Evolutionary conservation across 2,329 filamentous ascomycete species (phyloP).

Genomic region (Aspergillus terreus): DNA sequence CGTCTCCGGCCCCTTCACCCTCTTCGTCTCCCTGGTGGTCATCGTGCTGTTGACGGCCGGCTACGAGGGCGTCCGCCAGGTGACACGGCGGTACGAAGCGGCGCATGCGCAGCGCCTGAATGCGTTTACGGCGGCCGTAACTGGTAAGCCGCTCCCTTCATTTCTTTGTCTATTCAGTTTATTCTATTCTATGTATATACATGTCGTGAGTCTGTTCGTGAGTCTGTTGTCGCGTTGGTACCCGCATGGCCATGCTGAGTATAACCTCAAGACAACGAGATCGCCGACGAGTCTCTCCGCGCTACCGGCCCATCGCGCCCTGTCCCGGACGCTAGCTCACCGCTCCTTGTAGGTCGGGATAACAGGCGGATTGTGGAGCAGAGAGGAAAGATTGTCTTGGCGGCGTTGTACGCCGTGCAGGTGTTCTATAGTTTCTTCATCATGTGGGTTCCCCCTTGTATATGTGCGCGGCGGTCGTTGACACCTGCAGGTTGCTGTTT

Average conservation of each 20-base stretch:
- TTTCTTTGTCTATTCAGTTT: constrained; percentile 2
- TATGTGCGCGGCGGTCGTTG: constrained; percentile 1
- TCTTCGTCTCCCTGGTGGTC: constrained; percentile 77
- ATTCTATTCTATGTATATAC: constrained; percentile 10
- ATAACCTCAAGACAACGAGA: constrained; percentile 33
- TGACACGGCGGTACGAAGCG: constrained; percentile 71
- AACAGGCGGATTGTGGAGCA: constrained; percentile 59
- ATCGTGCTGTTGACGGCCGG: constrained; percentile 82
- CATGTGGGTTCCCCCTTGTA: constrained; percentile 65
- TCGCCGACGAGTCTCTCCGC: constrained; percentile 26
- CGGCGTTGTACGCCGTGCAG: constrained; percentile 80
- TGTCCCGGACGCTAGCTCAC: constrained; percentile 59
- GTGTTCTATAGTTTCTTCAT: constrained; percentile 99
- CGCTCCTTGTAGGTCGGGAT: constrained; percentile 69
- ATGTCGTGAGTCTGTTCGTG: constrained; percentile 7
- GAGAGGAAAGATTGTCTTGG: constrained; percentile 74
- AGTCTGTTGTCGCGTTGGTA: constrained; percentile 7
- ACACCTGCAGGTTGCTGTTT: constrained; percentile 73
- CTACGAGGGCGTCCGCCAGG: constrained; percentile 82
- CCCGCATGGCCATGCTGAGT: constrained; percentile 1
- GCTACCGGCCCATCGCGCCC: constrained; percentile 19
- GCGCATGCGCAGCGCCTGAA: constrained; percentile 49
- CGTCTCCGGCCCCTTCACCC: constrained; percentile 67
- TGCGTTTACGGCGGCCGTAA: constrained; percentile 37
- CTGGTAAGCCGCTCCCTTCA: constrained; percentile 25